A percentile compares a stretch with the other conserved stretches of the same genome.
phyloP scores from a whole-genome alignment of 2,329 filamentous ascomycete genomes.

The Tolypocladium cylindrosporum region DNA sequence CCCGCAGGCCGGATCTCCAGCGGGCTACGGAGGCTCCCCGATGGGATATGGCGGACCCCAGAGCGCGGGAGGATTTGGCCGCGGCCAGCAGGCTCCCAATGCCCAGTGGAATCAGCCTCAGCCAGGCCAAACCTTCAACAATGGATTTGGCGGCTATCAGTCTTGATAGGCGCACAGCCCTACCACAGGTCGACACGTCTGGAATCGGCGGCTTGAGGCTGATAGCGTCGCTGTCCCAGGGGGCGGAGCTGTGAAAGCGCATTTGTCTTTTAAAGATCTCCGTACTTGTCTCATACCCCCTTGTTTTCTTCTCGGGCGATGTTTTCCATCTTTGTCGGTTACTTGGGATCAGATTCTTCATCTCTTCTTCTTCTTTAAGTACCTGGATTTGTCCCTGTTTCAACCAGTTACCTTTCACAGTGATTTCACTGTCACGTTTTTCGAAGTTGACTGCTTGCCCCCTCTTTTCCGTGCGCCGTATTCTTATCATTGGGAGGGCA shows the following conservation, averaged over 20 bases:
- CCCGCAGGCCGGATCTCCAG: slow-evolving; percentile 51
- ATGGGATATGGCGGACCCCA: slow-evolving; percentile 63
- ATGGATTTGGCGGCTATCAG: slow-evolving; percentile 55
- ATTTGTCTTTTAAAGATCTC: slow-evolving; percentile 8
- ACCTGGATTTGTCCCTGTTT: slow-evolving; percentile 11
- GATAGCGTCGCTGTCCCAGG: slow-evolving; percentile 2
- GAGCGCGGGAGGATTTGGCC: slow-evolving; percentile 77
- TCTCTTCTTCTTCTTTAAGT: slow-evolving; percentile 5
- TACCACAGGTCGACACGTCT: slow-evolving; percentile 8
- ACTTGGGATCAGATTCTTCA: neutral
- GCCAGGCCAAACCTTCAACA: slow-evolving; percentile 46
- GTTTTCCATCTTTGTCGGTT: slow-evolving; percentile 8
- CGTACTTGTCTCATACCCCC: slow-evolving; percentile 10
- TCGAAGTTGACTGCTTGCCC: slow-evolving; percentile 1
- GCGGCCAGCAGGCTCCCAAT: slow-evolving; percentile 54
- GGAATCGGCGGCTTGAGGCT: slow-evolving; percentile 8
- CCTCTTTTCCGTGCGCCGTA: neutral
- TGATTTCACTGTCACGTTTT: slow-evolving; percentile 10
- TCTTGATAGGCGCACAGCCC: slow-evolving; percentile 30
- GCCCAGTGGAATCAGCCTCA: slow-evolving; percentile 44
- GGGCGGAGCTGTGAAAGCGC: slow-evolving; percentile 6
- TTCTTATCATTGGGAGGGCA: neutral
- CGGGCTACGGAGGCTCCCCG: slow-evolving; percentile 53
- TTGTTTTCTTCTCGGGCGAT: slow-evolving; percentile 7
- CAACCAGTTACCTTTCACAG: slow-evolving; percentile 8